Base-by-base conservation (phyloP, 1,139 yeast species). In the Taphrina sp. region DNA sequence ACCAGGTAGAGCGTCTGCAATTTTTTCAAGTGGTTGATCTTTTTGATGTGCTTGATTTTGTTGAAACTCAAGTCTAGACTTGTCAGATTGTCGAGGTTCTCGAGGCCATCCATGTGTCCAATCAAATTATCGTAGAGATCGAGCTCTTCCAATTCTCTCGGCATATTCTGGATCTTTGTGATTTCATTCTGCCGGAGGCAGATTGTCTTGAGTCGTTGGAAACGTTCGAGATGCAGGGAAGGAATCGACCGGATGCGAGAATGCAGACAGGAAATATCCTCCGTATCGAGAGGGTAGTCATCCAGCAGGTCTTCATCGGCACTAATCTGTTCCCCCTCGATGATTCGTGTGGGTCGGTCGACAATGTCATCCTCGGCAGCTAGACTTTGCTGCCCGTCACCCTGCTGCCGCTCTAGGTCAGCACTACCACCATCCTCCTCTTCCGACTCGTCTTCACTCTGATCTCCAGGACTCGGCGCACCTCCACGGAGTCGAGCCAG, bases 71-170 rank as follows among this genome's bases (percentile, higher is more conserved):
- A 74, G 69, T 94, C 99, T 62, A 94, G 74, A 55, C 70, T 77
- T 58, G 70, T 76, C 65, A 92, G 71, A 23, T 80, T 38, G 19
- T 24, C 34, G 12, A 47, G 31, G 8, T 22, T 31, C 12, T 46
- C 62, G 28, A 63, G 43, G 19, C 61, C 59, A 14, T 92, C 84
- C 55, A 92, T 87, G 66, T 90, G 96, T 61, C 84, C 81, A 63
- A 94, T 85, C 63, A 95, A 74, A 70, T 94, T 94, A 70, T 94
- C 98, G 67, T 94, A 94, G 34, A 90, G 75, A 68, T 92, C 98
- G 61, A 94, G 72, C 62, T 89, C 95, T 62, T 80, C 86, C 63
- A 92, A 64, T 0, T 74, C 74, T 0, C 76, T 80, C 24, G 78
- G 76, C 19, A 90, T 67, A 1, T 82, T 94, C 45, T 82, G 79